phyloP scores from a whole-genome alignment of 2,329 filamentous ascomycete genomes.

The Bipolaris zeicola region DNA sequence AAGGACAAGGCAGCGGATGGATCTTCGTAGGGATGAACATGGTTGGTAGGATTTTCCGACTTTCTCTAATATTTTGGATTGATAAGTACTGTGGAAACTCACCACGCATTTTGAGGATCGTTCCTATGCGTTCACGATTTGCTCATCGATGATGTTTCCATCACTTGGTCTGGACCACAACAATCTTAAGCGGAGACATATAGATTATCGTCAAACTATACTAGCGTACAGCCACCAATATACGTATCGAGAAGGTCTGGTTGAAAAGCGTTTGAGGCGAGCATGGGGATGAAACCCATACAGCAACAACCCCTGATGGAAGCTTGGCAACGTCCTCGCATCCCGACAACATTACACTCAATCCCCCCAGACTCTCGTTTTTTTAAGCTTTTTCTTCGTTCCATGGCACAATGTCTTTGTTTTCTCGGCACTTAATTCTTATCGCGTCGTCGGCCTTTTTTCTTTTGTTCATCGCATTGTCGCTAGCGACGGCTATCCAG shows the following conservation, averaged over 20 bases:
- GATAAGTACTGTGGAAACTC: no score
- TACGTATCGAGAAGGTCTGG: neutral
- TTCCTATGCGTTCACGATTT: no score
- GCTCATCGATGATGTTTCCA: neutral
- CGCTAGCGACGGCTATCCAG: conserved; percentile 37
- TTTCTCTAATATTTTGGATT: neutral
- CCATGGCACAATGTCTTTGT: conserved; percentile 22
- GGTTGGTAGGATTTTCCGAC: neutral
- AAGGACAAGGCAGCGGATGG: conserved; percentile 19
- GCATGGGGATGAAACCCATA: conserved; percentile 27
- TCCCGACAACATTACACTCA: conserved; percentile 1
- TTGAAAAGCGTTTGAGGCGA: conserved; percentile 2
- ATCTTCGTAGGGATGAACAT: neutral
- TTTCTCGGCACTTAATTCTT: conserved; percentile 29
- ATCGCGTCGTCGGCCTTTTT: conserved; percentile 32
- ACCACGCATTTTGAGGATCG: neutral
- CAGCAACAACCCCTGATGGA: conserved; percentile 20
- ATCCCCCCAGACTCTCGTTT: neutral
- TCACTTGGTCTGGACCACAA: no score
- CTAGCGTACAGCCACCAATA: neutral
- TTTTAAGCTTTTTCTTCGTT: neutral
- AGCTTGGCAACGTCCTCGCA: conserved; percentile 11
- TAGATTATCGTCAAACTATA: neutral
- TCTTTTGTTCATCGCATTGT: conserved; percentile 38
- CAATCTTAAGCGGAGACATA: no score